These are phyloP conservation scores for Megacollybia platyphylla DNA, from an alignment of 1,284 basidiomycete genomes.

Conservation along the genomic window DNA sequence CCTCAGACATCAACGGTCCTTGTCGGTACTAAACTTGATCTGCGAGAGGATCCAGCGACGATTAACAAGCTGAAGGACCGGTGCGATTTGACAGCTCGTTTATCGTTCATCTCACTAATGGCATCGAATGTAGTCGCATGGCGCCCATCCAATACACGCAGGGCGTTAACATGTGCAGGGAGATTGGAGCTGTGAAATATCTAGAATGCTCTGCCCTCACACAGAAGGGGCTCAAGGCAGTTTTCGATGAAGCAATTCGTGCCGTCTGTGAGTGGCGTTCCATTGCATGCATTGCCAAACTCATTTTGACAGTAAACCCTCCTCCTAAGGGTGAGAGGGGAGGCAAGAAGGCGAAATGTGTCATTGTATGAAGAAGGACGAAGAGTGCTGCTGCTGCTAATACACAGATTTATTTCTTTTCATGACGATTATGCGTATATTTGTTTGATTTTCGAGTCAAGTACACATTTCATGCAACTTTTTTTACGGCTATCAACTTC, in stretches of 20 bases:
- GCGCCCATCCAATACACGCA: conserved; percentile 87
- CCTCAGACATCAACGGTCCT: conserved; percentile 90
- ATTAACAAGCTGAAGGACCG: conserved; percentile 89
- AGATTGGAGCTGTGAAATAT: conserved; percentile 94
- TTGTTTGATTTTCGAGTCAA: no score
- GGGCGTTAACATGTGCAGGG: conserved; percentile 84
- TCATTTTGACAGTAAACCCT: conserved; percentile 51
- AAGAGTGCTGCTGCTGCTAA: conserved; percentile 4
- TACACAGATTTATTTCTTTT: no score
- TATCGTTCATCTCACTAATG: neutral
- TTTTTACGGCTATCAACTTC: no score
- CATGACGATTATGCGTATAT: no score
- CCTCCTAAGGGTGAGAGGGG: conserved; percentile 40
- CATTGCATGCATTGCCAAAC: conserved; percentile 8
- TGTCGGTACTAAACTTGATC: conserved; percentile 96
- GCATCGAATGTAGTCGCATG: conserved; percentile 57
- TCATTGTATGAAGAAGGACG: conserved; percentile 47
- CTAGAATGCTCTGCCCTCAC: conserved; percentile 96
- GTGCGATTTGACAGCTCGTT: conserved; percentile 23
- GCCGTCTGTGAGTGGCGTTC: conserved; percentile 62
- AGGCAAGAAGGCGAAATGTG: conserved; percentile 37
- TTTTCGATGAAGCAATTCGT: conserved; percentile 94
- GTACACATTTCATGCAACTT: no score
- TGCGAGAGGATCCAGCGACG: conserved; percentile 88
- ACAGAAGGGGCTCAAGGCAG: conserved; percentile 94